These are phyloP conservation scores for Tolypocladium guangdongense DNA, from an alignment of 2,329 filamentous ascomycete species.

Conservation along the genomic window DNA sequence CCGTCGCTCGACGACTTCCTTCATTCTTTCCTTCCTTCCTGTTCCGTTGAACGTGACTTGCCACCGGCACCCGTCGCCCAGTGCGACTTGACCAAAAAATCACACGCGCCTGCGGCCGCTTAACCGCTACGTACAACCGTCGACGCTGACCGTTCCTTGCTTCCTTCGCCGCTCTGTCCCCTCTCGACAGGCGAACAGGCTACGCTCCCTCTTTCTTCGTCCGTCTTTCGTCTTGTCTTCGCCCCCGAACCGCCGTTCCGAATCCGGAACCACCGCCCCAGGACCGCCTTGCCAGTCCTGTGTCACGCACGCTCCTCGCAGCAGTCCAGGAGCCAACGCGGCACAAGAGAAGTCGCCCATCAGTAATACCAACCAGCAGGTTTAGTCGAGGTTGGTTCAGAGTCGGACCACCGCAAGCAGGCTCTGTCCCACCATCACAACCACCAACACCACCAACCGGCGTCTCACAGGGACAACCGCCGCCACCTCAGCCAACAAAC, in stretches of 20 bases:
- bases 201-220: background rate
- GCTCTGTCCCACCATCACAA: background rate
- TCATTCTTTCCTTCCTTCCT: background rate
- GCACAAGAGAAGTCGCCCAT: background rate
- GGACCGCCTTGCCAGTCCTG: background rate
- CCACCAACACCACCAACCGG: background rate
- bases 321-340: background rate
- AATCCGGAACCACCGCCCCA: background rate
- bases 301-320: background rate
- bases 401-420: background rate
- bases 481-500: background rate
- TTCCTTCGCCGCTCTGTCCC: background rate
- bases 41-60: background rate
- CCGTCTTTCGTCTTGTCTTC: background rate
- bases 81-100: background rate
- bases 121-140: conserved; percentile 1
- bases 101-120: background rate
- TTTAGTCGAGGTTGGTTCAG: background rate
- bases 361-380: background rate
- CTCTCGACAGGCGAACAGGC: background rate
- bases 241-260: background rate
- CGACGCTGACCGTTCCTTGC: conserved; percentile 19
- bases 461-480: background rate
- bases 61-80: background rate
- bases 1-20: background rate